Evolutionary conservation across 2,329 filamentous ascomycete species (phyloP), one percentile per base, ranked within the genome.

Genomic region (Aspergillus sp.): DNA sequence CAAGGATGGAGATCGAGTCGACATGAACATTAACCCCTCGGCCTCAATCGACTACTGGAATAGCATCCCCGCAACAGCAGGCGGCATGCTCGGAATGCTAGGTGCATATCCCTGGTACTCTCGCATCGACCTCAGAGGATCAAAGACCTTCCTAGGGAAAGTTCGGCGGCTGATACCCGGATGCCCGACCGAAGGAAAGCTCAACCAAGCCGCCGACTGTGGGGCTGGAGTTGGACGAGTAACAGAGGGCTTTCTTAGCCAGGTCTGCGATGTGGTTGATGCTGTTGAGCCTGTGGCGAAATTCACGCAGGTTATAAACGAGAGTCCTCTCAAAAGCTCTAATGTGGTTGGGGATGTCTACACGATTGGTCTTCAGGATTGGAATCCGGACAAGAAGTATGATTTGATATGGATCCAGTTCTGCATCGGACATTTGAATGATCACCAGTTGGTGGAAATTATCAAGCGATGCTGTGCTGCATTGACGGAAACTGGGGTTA

Each of bases 191-290:
- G 35, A 37, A 37, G 35, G 35, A n/a, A 37, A 37, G 14, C 35
- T 37, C 15, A 5, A 2, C 8, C 35, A 37, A 37, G 82, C 77
- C 2, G 82, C 81, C 14, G 85, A 87, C 68, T 86, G 84, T 62
- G 85, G 85, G 19, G 85, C 85, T 0, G 85, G 93, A 0, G 96
- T 96, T 57, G 93, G 93, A 0, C 82, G 93, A 43, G 84, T 97
- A 58, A 96, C 91, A 0, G 82, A 88, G 57, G 90, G 89, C 0
- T 81, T 97, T 4, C 79, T 97, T n/a, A 75, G 88, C 27, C 79
- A 85, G 23, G 77, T 93, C 1, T 87, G 88, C n/a, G 78, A 85
- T 15, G 77, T 81, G 2, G 88, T 96, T 6, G 93, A 97, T 71
- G 81, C 96, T 21, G 85, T 97, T 33, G 93, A 97, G 78, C 93